These are phyloP conservation scores for Salix dunnii DNA, from an alignment of 345 rosid genomes.

Conservation along the genomic window DNA sequence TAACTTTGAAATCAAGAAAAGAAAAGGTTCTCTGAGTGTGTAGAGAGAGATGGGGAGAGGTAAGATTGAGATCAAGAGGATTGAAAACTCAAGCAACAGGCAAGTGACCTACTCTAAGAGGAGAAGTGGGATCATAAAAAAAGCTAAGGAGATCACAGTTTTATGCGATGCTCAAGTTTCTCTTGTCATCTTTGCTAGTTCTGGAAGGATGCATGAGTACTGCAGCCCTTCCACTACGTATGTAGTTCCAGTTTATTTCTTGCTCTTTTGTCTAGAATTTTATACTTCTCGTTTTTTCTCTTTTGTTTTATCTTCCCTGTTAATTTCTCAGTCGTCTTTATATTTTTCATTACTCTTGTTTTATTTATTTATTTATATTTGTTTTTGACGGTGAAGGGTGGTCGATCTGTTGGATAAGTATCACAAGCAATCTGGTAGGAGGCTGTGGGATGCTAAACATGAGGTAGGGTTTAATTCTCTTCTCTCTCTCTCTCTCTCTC, in stretches of 20 bases:
- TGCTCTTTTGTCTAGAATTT: neutral
- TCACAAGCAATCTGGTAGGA: slow-evolving; percentile 70
- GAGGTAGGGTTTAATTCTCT: slow-evolving; percentile 49
- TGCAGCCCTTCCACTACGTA: slow-evolving; percentile 64
- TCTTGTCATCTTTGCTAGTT: slow-evolving; percentile 55
- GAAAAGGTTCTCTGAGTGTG: neutral
- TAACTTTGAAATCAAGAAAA: slow-evolving; percentile 15
- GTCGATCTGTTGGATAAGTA: slow-evolving; percentile 70
- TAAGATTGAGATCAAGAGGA: slow-evolving; percentile 76
- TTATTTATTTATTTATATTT: neutral
- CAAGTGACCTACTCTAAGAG: slow-evolving; percentile 77
- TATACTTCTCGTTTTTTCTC: neutral
- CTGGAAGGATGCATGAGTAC: slow-evolving; percentile 64
- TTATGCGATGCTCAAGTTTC: slow-evolving; percentile 81
- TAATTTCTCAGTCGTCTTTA: neutral
- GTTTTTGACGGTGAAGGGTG: slow-evolving; percentile 41
- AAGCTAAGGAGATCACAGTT: slow-evolving; percentile 71
- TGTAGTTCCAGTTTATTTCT: neutral
- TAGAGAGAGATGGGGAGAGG: slow-evolving; percentile 62
- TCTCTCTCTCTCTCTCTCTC: neutral
- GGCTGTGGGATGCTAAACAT: slow-evolving; percentile 93
- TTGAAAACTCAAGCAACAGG: slow-evolving; percentile 73
- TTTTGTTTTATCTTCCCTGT: neutral
- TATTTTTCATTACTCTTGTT: neutral
- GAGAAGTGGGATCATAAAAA: slow-evolving; percentile 66